Evolutionary conservation across 108 stramenopile genomes (phyloP), one percentile per base, ranked within the genome.

Genomic region (Nitzschia sp.): DNA sequence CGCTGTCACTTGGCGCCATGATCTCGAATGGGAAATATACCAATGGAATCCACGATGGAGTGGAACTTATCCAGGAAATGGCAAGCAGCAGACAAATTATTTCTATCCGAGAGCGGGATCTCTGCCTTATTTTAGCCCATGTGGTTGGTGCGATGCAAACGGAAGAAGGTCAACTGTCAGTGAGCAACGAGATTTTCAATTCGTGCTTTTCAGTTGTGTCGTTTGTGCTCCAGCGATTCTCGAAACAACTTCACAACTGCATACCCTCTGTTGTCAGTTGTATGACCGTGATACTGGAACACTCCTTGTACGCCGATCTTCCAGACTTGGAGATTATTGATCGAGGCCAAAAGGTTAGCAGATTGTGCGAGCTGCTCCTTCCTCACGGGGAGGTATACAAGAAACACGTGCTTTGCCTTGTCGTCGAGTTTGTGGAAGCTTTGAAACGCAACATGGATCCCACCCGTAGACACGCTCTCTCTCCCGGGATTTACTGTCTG

Each of bases 371-470:
- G 66, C 55, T 90, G 25, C 61, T 93, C 17, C 79, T 85, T n/a
- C 78, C 82, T 11, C 89, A 93, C 77, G 83, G 79, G 41, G 92
- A 93, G n/a, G 69, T 93, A n/a, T 88, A 87, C 75, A 90, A 89
- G 63, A 93, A 93, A 48, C 89, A 93, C 72, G 81, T 90, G 1
- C 65, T 93, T 5, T 80, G 81, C 5, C 62, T 93, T 28, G 73
- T 93, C 11, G 57, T 90, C 27, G 69, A 76, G 32, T 93, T 79
- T 69, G 85, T 93, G 13, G 53, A 72, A n/a, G 67, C 77, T 19
- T 58, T 92, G 30, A 74, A 63, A n/a, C 56, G 57, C 22, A 69
- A 77, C 9, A 55, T 88, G 75, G 55, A 68, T 62, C 75, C 78
- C 8, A 53, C 50, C 13, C 66, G 61, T 3, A 85, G 86, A 68